Evolutionary conservation across 306 rosid genomes (phyloP).

Genomic region (Oxytropis ochrocephala): DNA sequence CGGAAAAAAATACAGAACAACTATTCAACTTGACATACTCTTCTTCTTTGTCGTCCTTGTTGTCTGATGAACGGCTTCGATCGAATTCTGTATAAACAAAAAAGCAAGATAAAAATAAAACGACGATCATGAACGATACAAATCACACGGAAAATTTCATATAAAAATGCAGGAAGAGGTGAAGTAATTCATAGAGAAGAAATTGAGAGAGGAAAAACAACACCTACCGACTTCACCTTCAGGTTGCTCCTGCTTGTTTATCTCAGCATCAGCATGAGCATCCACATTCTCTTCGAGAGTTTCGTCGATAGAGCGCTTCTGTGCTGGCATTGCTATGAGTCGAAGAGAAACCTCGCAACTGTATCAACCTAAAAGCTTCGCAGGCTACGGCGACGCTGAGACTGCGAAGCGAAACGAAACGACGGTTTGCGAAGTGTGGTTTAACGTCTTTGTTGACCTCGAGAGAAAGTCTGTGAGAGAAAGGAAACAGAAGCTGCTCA

Average conservation of each 20-base stretch:
- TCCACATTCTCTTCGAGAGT: conserved; percentile 31
- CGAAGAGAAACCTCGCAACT: conserved; percentile 8
- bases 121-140: conserved; percentile 15
- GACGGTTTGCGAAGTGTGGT: conserved; percentile 10
- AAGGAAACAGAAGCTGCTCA: not conserved
- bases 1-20: conserved; percentile 8
- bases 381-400: not conserved
- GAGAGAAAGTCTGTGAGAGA: not conserved
- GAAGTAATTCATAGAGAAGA: not conserved
- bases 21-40: conserved; percentile 41
- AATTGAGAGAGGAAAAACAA: conserved; percentile 12
- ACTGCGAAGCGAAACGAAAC: not conserved
- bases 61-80: conserved; percentile 44
- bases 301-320: conserved; percentile 43
- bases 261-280: conserved; percentile 1
- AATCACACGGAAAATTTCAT: not conserved
- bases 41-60: conserved; percentile 28
- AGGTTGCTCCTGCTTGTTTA: conserved; percentile 17
- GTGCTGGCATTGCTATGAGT: conserved; percentile 59
- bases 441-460: conserved; percentile 15
- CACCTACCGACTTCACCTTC: conserved; percentile 49
- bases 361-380: not conserved
- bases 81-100: conserved; percentile 41
- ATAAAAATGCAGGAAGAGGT: conserved; percentile 10
- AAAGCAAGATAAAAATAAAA: not conserved